Evolutionary conservation across 306 rosid species (phyloP), one percentile per base, ranked within the genome.

Genomic region (Parietaria judaica): DNA sequence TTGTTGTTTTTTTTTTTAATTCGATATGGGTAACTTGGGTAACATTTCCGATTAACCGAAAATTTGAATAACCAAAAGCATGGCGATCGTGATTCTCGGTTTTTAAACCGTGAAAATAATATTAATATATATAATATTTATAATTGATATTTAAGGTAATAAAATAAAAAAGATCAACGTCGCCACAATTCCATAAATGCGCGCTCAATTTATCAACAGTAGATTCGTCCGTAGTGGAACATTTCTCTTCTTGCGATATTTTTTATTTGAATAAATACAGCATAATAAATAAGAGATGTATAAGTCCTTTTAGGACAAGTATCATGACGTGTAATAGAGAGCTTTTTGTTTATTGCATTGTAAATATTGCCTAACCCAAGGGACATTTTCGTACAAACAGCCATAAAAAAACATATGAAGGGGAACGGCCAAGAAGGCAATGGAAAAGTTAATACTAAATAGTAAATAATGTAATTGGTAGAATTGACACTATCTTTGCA

Each of bases 391-490:
- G 96, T 83, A 70, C 6, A 11, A 58, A n/a, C 13, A 58, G 4
- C 6, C 0, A 0, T 12, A 14, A 7, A 11, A 15, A 13, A 64
- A 64, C 71, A 56, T 35, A 45, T 0, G 15, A 38, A 56, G 84
- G 76, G 73, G 15, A 38, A 56, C 82, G 76, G 73, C 58, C 78
- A 66, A 76, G 77, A 68, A 73, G 73, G 76, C 73, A 76, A 72
- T 71, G 36, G 71, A 74, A 58, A 64, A 66, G 58, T 61, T 51
- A 51, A 14, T 51, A 41, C 45, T 23, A 23, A 23, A 23, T 23
- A 23, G 31, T 23, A 46, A 46, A 46, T 46, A 46, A 46, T 46
- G 50, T 23, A 23, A 23, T 23, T 23, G 31, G 31, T 23, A 23
- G 31, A 23, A 23, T 23, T 23, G 31, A 23, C 31, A 23, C 31